A percentile compares a stretch with the other conserved stretches of the same genome.
Conservation (phyloP, 1,284 basidiomycete genomes). For the Pholiota adiposa region DNA sequence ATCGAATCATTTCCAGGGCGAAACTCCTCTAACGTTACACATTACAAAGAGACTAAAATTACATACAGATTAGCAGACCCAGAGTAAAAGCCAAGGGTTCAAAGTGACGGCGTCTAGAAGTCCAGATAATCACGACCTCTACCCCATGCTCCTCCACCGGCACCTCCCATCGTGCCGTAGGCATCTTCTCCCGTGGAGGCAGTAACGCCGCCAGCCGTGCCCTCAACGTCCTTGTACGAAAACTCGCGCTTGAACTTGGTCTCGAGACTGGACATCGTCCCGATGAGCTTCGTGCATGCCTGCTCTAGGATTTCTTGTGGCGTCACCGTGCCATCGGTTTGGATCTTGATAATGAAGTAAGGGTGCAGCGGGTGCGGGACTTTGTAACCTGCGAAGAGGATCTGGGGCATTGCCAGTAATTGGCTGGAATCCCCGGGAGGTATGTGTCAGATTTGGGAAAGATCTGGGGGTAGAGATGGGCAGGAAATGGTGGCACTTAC, state of each 20-base stretch:
- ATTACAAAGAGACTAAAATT: conserved; percentile 10
- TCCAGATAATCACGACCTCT: conserved; percentile 70
- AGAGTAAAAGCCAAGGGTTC: neutral
- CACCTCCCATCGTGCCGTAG: conserved; percentile 47
- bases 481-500: conserved; percentile 52
- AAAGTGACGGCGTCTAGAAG: conserved; percentile 41
- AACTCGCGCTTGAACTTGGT: conserved; percentile 80
- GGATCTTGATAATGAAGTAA: conserved; percentile 92
- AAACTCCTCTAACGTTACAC: neutral
- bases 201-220: conserved; percentile 35
- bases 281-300: conserved; percentile 85
- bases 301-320: conserved; percentile 86
- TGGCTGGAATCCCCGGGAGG: conserved; percentile 56
- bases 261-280: conserved; percentile 70
- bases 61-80: conserved; percentile 3
- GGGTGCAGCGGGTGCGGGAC: conserved; percentile 97
- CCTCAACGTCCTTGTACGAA: conserved; percentile 70
- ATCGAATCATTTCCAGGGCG: neutral
- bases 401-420: conserved; percentile 81
- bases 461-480: neutral
- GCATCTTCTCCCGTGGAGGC: conserved; percentile 51
- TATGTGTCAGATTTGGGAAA: neutral
- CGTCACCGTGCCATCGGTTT: conserved; percentile 89
- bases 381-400: conserved; percentile 97
- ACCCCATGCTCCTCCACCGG: conserved; percentile 44